These are phyloP conservation scores for Limonium bicolor DNA, from an alignment of 148 eudicot genomes.

Conservation along the genomic window DNA sequence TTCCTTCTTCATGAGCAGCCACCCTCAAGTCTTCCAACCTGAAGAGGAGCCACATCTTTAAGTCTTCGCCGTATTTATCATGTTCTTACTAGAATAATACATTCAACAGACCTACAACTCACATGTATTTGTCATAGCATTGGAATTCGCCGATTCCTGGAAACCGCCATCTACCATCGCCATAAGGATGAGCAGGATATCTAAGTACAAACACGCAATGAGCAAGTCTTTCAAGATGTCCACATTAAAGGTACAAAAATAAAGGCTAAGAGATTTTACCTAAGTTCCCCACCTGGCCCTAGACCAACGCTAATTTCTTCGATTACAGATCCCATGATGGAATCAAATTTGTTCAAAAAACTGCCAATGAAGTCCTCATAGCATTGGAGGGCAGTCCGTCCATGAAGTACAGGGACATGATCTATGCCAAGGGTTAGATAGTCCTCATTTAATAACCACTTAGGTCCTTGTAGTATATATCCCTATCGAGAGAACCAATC, in stretches of 20 bases:
- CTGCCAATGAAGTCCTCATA: slow-evolving; percentile 44
- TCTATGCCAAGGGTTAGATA: slow-evolving; percentile 52
- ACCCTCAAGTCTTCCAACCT: slow-evolving; percentile 42
- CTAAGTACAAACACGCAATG: slow-evolving; percentile 19
- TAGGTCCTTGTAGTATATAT: slow-evolving; percentile 39
- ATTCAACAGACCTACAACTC: no score
- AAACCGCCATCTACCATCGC: slow-evolving; percentile 51
- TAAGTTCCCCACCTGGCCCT: slow-evolving; percentile 63
- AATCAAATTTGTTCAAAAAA: slow-evolving; percentile 36
- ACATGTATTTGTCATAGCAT: slow-evolving; percentile 59
- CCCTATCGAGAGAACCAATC: slow-evolving; percentile 38
- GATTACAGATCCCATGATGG: slow-evolving; percentile 28
- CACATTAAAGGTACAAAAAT: not conserved
- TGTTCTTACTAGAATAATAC: no score
- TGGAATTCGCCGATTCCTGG: slow-evolving; percentile 76
- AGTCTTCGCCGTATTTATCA: no score
- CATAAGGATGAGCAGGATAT: slow-evolving; percentile 47
- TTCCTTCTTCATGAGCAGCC: slow-evolving; percentile 39
- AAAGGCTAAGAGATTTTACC: slow-evolving; percentile 16
- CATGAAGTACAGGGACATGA: slow-evolving; percentile 34
- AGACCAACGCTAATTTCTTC: slow-evolving; percentile 53
- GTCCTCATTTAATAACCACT: slow-evolving; percentile 19
- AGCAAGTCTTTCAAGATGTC: slow-evolving; percentile 7
- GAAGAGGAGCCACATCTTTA: slow-evolving; percentile 1
- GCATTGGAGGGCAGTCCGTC: slow-evolving; percentile 55